These are phyloP conservation scores for Vigna unguiculata DNA, from an alignment of 306 rosid genomes.

Conservation along the genomic window DNA sequence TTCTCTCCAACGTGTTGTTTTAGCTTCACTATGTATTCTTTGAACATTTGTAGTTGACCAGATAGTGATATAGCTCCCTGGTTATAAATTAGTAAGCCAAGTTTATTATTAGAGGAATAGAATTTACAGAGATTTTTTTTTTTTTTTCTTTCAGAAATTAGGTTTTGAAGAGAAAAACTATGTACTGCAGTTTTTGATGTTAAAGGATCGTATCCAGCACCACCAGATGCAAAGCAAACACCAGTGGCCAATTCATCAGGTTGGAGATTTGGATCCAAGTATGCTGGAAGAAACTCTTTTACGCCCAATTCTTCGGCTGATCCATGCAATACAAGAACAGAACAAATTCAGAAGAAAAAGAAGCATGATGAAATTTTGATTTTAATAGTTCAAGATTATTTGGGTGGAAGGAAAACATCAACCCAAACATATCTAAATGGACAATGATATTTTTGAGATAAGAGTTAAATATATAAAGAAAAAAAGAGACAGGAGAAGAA, in stretches of 20 bases:
- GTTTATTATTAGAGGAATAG: not conserved
- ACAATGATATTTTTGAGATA: too few species aligned
- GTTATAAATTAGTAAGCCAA: not conserved
- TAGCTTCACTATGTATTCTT: conserved; percentile 61
- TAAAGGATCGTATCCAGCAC: conserved; percentile 76
- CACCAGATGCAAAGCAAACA: conserved; percentile 84
- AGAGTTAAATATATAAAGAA: too few species aligned
- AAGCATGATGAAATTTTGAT: too few species aligned
- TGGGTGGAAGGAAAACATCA: too few species aligned
- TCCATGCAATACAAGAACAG: not conserved
- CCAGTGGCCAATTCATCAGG: conserved; percentile 66
- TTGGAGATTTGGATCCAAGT: conserved; percentile 57
- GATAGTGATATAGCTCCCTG: conserved; percentile 49
- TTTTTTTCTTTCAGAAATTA: not conserved
- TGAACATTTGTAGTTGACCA: conserved; percentile 54
- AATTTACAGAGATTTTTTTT: not conserved
- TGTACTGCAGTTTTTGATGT: conserved; percentile 62
- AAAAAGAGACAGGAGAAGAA: too few species aligned
- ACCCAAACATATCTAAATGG: too few species aligned
- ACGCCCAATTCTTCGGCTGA: conserved; percentile 71
- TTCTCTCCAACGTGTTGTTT: conserved; percentile 52
- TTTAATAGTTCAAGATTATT: too few species aligned
- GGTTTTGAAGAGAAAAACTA: not conserved
- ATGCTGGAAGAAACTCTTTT: conserved; percentile 68
- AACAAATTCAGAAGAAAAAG: not conserved